A percentile compares a stretch with the other conserved stretches of the same genome.
phyloP scores from a whole-genome alignment of 805 yeast genomes.

The Nakazawaea pomicola region DNA sequence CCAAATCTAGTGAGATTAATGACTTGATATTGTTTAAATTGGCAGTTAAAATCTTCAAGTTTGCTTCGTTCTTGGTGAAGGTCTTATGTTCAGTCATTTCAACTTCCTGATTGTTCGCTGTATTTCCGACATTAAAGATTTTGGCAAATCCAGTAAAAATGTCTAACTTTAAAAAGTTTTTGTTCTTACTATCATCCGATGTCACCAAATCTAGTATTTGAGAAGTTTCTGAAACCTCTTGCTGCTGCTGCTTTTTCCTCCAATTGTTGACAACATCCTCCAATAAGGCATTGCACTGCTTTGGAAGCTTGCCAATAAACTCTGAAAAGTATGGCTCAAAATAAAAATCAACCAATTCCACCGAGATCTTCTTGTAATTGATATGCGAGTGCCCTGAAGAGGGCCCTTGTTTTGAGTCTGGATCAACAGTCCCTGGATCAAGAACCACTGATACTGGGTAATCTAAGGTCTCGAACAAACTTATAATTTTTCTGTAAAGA shows the following conservation, averaged over 20 bases:
- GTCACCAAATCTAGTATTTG: conserved; percentile 30
- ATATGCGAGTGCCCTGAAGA: conserved; percentile 11
- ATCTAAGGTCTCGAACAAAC: conserved; percentile 18
- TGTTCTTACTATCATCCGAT: conserved; percentile 16
- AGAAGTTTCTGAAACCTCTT: conserved; percentile 33
- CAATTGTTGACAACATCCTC: conserved; percentile 31
- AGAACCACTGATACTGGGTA: conserved; percentile 20
- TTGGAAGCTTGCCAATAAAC: conserved; percentile 27
- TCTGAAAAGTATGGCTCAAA: conserved; percentile 30
- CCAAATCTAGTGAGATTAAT: conserved; percentile 75
- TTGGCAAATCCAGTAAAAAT: conserved; percentile 61
- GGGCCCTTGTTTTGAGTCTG: background rate
- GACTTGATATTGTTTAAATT: conserved; percentile 73
- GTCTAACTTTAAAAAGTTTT: conserved; percentile 32
- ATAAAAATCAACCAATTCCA: conserved; percentile 29
- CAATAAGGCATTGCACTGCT: conserved; percentile 26
- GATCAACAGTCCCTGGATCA: too few species aligned
- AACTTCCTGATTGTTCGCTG: conserved; percentile 16
- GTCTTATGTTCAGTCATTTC: conserved; percentile 23
- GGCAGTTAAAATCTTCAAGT: conserved; percentile 68
- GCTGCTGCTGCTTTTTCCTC: conserved; percentile 29
- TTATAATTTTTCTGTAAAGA: conserved; percentile 22
- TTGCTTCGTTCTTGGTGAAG: conserved; percentile 70
- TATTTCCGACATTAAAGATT: conserved; percentile 41
- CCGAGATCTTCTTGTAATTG: conserved; percentile 24